A percentile compares a stretch with the other conserved stretches of the same genome.
Conservation (phyloP, 1,284 basidiomycete species). For the Athelia psychrophila region DNA sequence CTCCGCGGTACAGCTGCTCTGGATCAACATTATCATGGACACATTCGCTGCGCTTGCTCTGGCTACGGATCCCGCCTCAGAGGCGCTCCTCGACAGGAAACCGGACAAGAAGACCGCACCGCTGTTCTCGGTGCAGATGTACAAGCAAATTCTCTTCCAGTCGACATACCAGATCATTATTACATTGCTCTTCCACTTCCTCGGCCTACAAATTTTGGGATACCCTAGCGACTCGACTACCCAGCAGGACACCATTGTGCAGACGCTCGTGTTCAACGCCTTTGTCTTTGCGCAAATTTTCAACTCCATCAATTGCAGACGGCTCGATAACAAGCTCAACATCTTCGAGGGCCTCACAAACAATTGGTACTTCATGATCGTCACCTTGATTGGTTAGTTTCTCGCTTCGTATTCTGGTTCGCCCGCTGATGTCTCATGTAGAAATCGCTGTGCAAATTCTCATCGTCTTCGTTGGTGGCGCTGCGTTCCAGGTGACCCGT, state of each 20-base stretch:
- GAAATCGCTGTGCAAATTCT: slow-evolving; percentile 86
- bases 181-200: slow-evolving; percentile 89
- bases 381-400: slow-evolving; percentile 76
- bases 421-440: slow-evolving; percentile 25
- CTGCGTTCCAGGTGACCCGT: slow-evolving; percentile 87
- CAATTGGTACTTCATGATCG: slow-evolving; percentile 87
- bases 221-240: slow-evolving; percentile 33
- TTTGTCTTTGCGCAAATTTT: slow-evolving; percentile 97
- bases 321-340: slow-evolving; percentile 85
- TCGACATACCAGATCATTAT: slow-evolving; percentile 85
- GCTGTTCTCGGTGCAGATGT: slow-evolving; percentile 89
- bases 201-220: slow-evolving; percentile 71
- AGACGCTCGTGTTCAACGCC: slow-evolving; percentile 92
- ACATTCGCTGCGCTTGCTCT: slow-evolving; percentile 97
- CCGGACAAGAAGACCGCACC: slow-evolving; percentile 89
- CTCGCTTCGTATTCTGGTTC: not conserved
- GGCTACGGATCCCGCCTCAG: slow-evolving; percentile 92
- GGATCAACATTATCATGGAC: slow-evolving; percentile 98
- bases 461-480: slow-evolving; percentile 90
- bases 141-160: slow-evolving; percentile 93
- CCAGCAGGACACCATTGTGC: slow-evolving; percentile 54
- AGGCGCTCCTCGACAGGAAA: slow-evolving; percentile 80
- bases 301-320: slow-evolving; percentile 91
- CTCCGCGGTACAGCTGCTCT: slow-evolving; percentile 93
- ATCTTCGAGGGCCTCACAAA: slow-evolving; percentile 81